Evolutionary conservation across 2,329 filamentous ascomycete species (phyloP).

Genomic region (Diaporthe australafricana): DNA sequence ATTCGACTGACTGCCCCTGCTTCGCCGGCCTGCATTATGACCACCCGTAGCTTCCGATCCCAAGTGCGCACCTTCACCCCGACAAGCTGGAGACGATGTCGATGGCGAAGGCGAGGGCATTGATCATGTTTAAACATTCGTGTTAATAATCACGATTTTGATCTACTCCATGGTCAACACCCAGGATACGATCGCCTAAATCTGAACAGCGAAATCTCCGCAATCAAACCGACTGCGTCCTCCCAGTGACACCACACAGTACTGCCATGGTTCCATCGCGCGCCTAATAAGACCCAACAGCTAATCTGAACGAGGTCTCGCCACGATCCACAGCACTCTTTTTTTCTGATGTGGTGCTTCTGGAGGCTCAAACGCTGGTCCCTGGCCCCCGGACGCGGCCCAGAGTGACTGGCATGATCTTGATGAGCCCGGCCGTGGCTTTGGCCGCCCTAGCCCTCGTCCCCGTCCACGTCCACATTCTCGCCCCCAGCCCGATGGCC

Average conservation of each 20-base stretch:
- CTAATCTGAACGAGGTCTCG: neutral
- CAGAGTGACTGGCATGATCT: slow-evolving; percentile 53
- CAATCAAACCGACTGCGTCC: neutral
- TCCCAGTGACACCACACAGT: neutral
- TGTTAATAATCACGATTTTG: too few species aligned
- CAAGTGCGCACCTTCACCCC: neutral
- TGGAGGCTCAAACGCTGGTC: slow-evolving; percentile 21
- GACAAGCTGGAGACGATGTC: neutral
- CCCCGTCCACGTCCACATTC: neutral
- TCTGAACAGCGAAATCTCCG: neutral
- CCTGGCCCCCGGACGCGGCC: slow-evolving; percentile 20
- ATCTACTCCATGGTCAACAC: neutral
- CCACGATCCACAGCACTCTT: neutral
- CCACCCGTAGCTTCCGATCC: neutral
- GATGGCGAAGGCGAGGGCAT: neutral
- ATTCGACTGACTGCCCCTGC: too few species aligned
- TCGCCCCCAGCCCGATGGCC: slow-evolving; percentile 15
- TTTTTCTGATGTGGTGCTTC: neutral
- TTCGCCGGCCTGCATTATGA: neutral
- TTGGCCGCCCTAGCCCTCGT: neutral
- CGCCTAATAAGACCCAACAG: neutral
- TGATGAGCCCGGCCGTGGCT: slow-evolving; percentile 72
- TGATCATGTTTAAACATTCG: neutral
- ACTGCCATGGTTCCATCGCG: neutral
- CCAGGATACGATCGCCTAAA: neutral